Evolutionary conservation across 306 rosid genomes (phyloP), one percentile per base, ranked within the genome.

Genomic region (Acacia crassicarpa): DNA sequence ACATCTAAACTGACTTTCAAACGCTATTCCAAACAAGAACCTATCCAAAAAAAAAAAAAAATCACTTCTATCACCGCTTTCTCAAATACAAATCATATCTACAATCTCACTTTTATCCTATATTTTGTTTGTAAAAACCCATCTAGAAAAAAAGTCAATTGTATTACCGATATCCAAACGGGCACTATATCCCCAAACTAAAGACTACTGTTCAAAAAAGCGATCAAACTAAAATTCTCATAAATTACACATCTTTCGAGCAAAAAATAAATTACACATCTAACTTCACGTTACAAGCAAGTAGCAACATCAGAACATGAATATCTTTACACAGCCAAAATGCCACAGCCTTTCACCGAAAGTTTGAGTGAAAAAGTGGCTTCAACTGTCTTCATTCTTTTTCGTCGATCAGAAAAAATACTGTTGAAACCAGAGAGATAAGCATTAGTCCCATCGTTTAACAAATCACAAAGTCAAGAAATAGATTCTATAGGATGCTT

Each of bases 261-360:
- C n/a, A n/a, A n/a, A n/a, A n/a, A n/a, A n/a, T n/a, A n/a, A n/a
- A n/a, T n/a, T n/a, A n/a, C 45, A 81, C n/a, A 66, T 46, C 19
- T 35, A 72, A 61, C 22, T 32, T n/a, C 30, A 23, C 6, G 8
- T 62, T 80, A 74, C 40, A 54, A 74, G 78, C n/a, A n/a, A n/a
- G n/a, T n/a, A n/a, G n/a, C 59, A 22, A 13, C 7, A 66, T 35
- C 4, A 58, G 6, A 85, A 75, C 63, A 79, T 40, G 68, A n/a
- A 77, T 58, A 58, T 78, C n/a, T 77, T 25, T 7, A 58, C 30
- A 76, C 70, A 68, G 7, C 45, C 68, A 81, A 84, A 83, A 59
- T n/a, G 80, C 85, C 80, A 58, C 79, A 65, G 63, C 75, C 75
- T 81, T 73, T 66, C 65, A 67, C 80, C 73, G 51, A 76, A 65